A percentile compares a stretch with the other conserved stretches of the same genome.
phyloP scores from a whole-genome alignment of 805 yeast genomes.

The Kuraishia cidri region DNA sequence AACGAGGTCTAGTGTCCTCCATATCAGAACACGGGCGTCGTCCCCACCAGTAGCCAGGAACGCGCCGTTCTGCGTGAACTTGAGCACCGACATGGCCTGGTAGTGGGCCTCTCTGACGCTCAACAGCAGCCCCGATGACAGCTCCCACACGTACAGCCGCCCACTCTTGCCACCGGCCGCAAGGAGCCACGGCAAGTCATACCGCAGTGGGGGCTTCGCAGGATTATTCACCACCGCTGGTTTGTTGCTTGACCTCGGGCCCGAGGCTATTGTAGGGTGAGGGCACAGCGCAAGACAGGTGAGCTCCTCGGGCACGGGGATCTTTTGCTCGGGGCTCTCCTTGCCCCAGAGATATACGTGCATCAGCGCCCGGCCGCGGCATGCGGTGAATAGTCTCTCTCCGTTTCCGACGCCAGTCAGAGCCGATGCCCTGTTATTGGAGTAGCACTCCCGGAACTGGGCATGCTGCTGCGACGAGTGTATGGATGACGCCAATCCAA shows the following conservation, averaged over 20 bases:
- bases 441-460: slow-evolving; percentile 44
- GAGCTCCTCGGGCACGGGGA: slow-evolving; percentile 79
- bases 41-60: slow-evolving; percentile 68
- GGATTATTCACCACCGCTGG: no score
- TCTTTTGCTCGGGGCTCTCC: slow-evolving; percentile 64
- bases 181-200: slow-evolving; percentile 41
- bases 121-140: slow-evolving; percentile 65
- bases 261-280: slow-evolving; percentile 11
- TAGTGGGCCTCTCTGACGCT: slow-evolving; percentile 77
- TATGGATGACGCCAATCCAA: slow-evolving; percentile 23
- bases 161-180: slow-evolving; percentile 76
- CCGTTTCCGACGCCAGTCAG: slow-evolving; percentile 36
- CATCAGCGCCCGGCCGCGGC: slow-evolving; percentile 63
- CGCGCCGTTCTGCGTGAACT: slow-evolving; percentile 53
- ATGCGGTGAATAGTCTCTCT: slow-evolving; percentile 53
- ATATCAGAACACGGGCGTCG: slow-evolving; percentile 72
- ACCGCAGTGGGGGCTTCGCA: no score
- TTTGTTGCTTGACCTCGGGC: background rate
- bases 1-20: slow-evolving; percentile 61
- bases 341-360: slow-evolving; percentile 67
- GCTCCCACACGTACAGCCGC: slow-evolving; percentile 76
- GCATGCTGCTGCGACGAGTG: slow-evolving; percentile 39
- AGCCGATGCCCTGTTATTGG: slow-evolving; percentile 34
- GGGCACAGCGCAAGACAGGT: slow-evolving; percentile 41
- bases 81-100: slow-evolving; percentile 57